Evolutionary conservation across 169 alveolate species (phyloP), one percentile per base, ranked within the genome.

Genomic region (Eimeria tenella): DNA sequence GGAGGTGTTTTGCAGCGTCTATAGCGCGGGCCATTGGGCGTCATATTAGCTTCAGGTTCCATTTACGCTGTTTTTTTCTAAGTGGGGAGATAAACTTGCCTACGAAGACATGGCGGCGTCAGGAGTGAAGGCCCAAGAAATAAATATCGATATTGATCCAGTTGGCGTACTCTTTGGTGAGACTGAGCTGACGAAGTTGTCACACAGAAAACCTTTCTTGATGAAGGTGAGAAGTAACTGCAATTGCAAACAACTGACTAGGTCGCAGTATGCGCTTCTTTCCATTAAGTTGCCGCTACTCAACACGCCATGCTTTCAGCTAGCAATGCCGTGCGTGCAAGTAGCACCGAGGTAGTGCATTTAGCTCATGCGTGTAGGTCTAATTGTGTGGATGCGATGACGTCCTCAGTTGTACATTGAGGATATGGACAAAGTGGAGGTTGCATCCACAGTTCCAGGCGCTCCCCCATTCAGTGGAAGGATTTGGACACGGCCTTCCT

Each of bases 361-460:
- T 10, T 17, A 10, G 68, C 19, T 58, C 21, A 13, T 58, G 68
- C 1, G 21, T 58, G 68, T 5, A 21, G 7, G 58, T 21, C 6
- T 55, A 9, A 31, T 7, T 4, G n/a, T 74, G 5, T 50, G 17
- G 19, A 7, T 74, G 71, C 71, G 23, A 9, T 52, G 88, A 17
- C 56, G 88, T 25, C 56, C 42, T 23, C 91, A 83, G 77, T 83
- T 83, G 62, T 62, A 31, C 55, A 42, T 83, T 58, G 56, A 83
- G 21, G 91, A 81, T 53, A 81, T 81, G 89, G 89, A 81, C 89
- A 81, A 23, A 70, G 89, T 81, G 10, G 89, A 81, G 74, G 91
- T 83, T 83, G 91, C 91, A 58, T 81, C 91, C 19, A 8, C 63
- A 52, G 77, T 62, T 17, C 91, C 91, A 4, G 91, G 91, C 17